Evolutionary conservation across 2,329 filamentous ascomycete species (phyloP), one percentile per base, ranked within the genome.

Genomic region (Trichoderma sp.): DNA sequence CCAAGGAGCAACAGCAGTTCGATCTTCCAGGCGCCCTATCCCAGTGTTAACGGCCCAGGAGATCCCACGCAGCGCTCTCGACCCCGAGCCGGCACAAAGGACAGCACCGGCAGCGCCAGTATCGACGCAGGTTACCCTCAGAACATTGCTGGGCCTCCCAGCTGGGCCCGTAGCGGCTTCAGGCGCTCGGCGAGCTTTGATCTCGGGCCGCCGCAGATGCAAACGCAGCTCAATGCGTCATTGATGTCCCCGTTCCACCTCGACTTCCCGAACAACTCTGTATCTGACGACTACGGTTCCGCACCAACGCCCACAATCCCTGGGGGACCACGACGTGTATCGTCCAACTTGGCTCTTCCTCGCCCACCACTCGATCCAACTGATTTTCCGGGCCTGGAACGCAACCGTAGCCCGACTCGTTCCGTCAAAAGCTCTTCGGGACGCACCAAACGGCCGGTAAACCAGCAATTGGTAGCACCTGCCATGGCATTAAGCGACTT

Each of bases 271-370:
- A 87, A 86, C 78, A 85, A 84, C 75, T 87, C 88, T 53, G 45
- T 9, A 53, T 53, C 45, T 78, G 94, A 89, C 80, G 86, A 89
- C 79, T 90, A 93, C 84, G 93, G 97, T 82, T 93, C 95, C 69
- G 95, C 95, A 31, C 95, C 96, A 16, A 96, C 93, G 50, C 96
- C 96, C 6, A 95, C 92, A 33, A 89, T 98, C 45, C 95, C 94
- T 41, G 93, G 89, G 66, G 95, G 95, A 6, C 94, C 95, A 75
- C 91, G 95, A 76, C 86, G 86, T 74, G 80, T 84, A 41, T 77
- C 81, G 21, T 81, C 88, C 29, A 81, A 83, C 60, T 78, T 81
- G 41, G 82, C 79, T 29, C 69, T 78, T 9, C 75, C 78, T 18
- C 84, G 83, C 16, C 84, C 86, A 14, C 85, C 87, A 14, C 80